Conservation (phyloP, 306 rosid species). For the Alnus rubra region DNA sequence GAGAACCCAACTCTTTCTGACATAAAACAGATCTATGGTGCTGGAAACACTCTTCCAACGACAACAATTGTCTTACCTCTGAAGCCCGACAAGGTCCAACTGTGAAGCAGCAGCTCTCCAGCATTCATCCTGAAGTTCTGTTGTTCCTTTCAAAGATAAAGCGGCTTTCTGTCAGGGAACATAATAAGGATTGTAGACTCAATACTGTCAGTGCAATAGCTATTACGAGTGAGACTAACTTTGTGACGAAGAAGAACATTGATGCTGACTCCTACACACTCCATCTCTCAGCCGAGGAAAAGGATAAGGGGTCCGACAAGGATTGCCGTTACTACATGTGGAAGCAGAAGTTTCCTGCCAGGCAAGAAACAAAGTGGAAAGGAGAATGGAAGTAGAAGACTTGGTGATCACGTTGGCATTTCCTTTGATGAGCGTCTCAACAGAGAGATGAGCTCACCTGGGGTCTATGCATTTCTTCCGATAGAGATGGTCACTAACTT, state of each 20-base stretch:
- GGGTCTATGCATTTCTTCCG: conserved; percentile 25
- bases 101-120: conserved; percentile 68
- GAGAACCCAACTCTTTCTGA: conserved; percentile 49
- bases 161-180: conserved; percentile 60
- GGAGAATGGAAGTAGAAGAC: conserved; percentile 63
- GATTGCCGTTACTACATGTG: conserved; percentile 67
- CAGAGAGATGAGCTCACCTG: conserved; percentile 47
- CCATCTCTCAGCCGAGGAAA: conserved; percentile 49
- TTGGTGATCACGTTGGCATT: conserved; percentile 64
- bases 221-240: conserved; percentile 54
- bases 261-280: conserved; percentile 71
- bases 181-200: conserved; percentile 35
- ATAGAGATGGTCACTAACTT: no score
- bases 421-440: conserved; percentile 49
- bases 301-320: conserved; percentile 3
- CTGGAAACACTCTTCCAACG: conserved; percentile 43
- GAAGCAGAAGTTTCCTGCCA: conserved; percentile 67
- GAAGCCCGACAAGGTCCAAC: conserved; percentile 57
- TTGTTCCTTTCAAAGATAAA: conserved; percentile 70
- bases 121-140: conserved; percentile 64
- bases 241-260: conserved; percentile 46
- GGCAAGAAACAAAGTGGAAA: conserved; percentile 47
- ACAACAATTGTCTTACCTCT: conserved; percentile 65
- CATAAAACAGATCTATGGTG: conserved; percentile 50
- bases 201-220: conserved; percentile 51